Evolutionary conservation across 768 basidiomycete genomes (phyloP).

Genomic region (Pulveroboletus sp.): DNA sequence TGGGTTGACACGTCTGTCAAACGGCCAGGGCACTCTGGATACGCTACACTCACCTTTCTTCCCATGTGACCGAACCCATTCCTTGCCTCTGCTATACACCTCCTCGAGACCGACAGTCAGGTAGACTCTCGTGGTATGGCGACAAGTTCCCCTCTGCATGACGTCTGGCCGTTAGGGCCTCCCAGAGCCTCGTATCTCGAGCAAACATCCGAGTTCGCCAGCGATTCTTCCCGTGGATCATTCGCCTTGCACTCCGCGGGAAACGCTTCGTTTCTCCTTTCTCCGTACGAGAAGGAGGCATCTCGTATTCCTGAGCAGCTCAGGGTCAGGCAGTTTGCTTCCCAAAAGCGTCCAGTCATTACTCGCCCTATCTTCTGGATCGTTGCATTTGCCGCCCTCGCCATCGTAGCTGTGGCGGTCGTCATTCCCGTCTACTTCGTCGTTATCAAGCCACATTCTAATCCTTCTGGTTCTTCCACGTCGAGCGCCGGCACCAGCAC

Average conservation of each 20-base stretch:
- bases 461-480: not conserved
- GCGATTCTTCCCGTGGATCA: constrained; percentile 21
- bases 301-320: not conserved
- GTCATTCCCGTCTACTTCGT: constrained; percentile 39
- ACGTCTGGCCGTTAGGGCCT: constrained; percentile 4
- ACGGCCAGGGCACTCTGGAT: not conserved
- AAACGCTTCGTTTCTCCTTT: constrained; percentile 25
- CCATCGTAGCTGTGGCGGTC: constrained; percentile 34
- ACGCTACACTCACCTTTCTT: not conserved
- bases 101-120: constrained; percentile 20
- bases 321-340: not conserved
- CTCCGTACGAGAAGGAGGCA: constrained; percentile 13
- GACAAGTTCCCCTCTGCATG: constrained; percentile 9
- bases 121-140: constrained; percentile 8
- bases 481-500: not conserved
- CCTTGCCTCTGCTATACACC: constrained; percentile 3
- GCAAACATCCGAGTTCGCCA: constrained; percentile 14
- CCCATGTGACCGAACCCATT: not conserved
- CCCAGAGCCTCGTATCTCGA: constrained; percentile 28
- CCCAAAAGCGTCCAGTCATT: constrained; percentile 18
- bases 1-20: not conserved
- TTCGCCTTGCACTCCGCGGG: constrained; percentile 14
- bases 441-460: constrained; percentile 22
- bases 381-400: constrained; percentile 25
- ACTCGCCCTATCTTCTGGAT: constrained; percentile 26